A percentile compares a stretch with the other conserved stretches of the same genome.
These are phyloP conservation scores for Rhamnella rubrinervis DNA, from an alignment of 331 rosid genomes.

Conservation along the genomic window DNA sequence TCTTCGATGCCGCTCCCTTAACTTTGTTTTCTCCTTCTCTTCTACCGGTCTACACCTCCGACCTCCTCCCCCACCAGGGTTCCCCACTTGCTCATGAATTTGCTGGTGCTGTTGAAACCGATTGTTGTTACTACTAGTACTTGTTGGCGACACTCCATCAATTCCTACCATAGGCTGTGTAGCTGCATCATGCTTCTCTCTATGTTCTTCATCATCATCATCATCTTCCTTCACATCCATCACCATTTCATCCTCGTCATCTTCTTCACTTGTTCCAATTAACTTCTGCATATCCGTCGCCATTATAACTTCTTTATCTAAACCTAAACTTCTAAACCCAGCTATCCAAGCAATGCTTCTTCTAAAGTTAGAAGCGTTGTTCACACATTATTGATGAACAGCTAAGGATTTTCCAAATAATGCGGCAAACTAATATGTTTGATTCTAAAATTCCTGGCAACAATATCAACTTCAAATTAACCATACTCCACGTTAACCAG, in stretches of 20 bases:
- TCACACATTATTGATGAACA: background rate
- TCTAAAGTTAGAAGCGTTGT: background rate
- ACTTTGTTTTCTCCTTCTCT: constrained; percentile 97
- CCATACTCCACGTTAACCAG: background rate
- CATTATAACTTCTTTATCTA: constrained; percentile 43
- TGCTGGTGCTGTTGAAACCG: constrained; percentile 62
- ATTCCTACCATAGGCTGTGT: constrained; percentile 47
- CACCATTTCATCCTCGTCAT: constrained; percentile 87
- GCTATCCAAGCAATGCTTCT: constrained; percentile 4
- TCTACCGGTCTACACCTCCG: constrained; percentile 89
- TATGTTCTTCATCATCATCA: constrained; percentile 55
- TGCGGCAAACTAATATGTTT: background rate
- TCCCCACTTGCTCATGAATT: constrained; percentile 68
- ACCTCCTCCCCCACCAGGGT: constrained; percentile 70
- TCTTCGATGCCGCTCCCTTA: constrained; percentile 97
- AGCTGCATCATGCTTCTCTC: constrained; percentile 44
- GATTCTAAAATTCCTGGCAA: constrained; percentile 3
- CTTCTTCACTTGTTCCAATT: constrained; percentile 80
- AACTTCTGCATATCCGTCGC: constrained; percentile 74
- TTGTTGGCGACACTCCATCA: constrained; percentile 63
- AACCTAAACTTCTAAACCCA: constrained; percentile 7
- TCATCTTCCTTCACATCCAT: constrained; percentile 92
- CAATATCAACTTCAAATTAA: constrained; percentile 18
- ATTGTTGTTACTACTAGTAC: constrained; percentile 41
- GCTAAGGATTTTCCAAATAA: background rate